These are phyloP conservation scores for Phytopythium kandeliae DNA, from an alignment of 352 stramenopile species.

Conservation along the genomic window DNA sequence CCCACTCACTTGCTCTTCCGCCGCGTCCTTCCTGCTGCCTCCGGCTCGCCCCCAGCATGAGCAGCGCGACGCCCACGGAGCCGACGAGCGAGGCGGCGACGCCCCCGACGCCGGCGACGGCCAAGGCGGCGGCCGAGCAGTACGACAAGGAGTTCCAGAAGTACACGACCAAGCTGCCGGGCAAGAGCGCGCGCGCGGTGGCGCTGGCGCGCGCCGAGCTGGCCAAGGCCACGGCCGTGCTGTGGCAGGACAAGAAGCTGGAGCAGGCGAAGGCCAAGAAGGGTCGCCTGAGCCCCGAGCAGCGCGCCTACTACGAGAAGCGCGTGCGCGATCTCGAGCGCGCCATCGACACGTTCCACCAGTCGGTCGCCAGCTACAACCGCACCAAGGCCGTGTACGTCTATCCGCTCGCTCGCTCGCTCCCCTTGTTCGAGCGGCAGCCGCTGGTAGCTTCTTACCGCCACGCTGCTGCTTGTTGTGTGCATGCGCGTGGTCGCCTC, in stretches of 20 bases:
- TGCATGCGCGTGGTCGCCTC: too few species aligned
- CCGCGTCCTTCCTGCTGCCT: neutral
- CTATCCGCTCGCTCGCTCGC: too few species aligned
- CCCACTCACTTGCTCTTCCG: too few species aligned
- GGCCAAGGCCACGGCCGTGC: constrained; percentile 69
- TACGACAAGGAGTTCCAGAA: constrained; percentile 85
- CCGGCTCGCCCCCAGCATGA: neutral
- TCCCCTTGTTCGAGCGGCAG: too few species aligned
- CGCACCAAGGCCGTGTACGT: constrained; percentile 70
- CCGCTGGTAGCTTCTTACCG: too few species aligned
- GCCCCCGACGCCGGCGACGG: constrained; percentile 16
- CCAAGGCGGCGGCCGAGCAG: constrained; percentile 53
- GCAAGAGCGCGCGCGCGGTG: constrained; percentile 64
- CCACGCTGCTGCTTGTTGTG: too few species aligned
- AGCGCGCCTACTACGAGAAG: constrained; percentile 60
- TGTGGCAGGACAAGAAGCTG: constrained; percentile 86
- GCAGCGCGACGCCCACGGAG: constrained; percentile 1
- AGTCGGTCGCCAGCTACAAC: constrained; percentile 72
- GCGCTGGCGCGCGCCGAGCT: constrained; percentile 74
- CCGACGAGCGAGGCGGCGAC: constrained; percentile 4
- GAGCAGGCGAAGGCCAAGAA: constrained; percentile 62
- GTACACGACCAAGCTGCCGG: constrained; percentile 79
- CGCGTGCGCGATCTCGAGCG: constrained; percentile 64
- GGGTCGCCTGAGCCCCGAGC: constrained; percentile 43
- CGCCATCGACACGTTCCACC: constrained; percentile 75